phyloP scores from a whole-genome alignment of 2,329 filamentous ascomycete genomes.

The Neofusicoccum ribis region DNA sequence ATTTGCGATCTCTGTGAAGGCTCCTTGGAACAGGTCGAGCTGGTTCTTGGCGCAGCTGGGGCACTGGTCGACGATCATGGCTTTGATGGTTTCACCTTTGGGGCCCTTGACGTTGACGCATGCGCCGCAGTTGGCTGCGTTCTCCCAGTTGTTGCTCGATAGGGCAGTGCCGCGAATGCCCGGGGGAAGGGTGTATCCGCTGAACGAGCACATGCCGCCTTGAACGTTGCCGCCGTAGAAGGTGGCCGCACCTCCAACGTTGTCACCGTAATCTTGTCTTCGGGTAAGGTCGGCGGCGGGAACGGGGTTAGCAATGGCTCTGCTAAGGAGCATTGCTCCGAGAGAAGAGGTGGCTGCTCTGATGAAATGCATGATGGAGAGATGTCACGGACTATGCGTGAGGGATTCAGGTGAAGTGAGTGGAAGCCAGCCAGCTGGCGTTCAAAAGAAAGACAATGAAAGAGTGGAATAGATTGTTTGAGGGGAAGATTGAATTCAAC shows the following conservation, averaged over 20 bases:
- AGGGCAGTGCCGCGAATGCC: conserved; percentile 63
- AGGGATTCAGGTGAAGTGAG: neutral
- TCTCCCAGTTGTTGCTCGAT: conserved; percentile 59
- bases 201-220: conserved; percentile 65
- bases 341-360: neutral
- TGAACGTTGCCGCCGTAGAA: conserved; percentile 44
- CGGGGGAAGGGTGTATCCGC: conserved; percentile 61
- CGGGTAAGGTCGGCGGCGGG: neutral
- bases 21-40: conserved; percentile 57
- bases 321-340: neutral
- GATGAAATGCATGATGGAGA: neutral
- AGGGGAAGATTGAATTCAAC: neutral
- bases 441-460: too few species aligned
- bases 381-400: neutral
- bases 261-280: too few species aligned
- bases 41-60: conserved; percentile 57
- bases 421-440: neutral
- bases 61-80: conserved; percentile 65
- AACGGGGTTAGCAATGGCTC: neutral
- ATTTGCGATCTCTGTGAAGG: conserved; percentile 50
- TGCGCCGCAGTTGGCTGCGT: conserved; percentile 58
- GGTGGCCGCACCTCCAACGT: conserved; percentile 31
- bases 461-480: too few species aligned
- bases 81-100: conserved; percentile 58
- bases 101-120: conserved; percentile 63